Evolutionary conservation across 2,329 filamentous ascomycete species (phyloP).

Genomic region (Anisogramma anomala): DNA sequence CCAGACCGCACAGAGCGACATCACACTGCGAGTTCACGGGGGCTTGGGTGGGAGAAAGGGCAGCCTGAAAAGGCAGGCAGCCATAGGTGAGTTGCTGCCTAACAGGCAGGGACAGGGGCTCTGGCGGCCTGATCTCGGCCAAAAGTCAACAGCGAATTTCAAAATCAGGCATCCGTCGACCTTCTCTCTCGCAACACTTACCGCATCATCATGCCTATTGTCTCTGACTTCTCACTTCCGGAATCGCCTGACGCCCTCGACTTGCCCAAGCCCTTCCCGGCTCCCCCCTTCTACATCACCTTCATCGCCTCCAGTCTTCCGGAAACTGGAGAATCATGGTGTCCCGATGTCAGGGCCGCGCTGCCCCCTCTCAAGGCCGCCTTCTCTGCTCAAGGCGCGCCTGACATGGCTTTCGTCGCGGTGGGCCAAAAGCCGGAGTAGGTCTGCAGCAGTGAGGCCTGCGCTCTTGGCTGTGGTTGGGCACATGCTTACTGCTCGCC

Average conservation of each 20-base stretch:
- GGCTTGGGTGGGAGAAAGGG: too few species aligned
- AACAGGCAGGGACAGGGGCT: too few species aligned
- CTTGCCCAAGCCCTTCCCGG: too few species aligned
- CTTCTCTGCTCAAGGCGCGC: not conserved
- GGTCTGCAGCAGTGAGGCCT: not conserved
- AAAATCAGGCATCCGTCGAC: too few species aligned
- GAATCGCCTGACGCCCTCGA: not conserved
- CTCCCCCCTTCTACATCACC: not conserved
- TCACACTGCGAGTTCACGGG: too few species aligned
- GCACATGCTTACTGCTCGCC: too few species aligned
- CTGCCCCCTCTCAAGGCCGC: not conserved
- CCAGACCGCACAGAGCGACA: too few species aligned
- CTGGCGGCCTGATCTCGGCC: too few species aligned
- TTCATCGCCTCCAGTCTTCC: not conserved
- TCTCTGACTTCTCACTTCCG: not conserved
- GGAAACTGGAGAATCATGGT: not conserved
- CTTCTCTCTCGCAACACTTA: too few species aligned
- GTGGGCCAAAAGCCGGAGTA: not conserved
- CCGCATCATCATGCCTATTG: not conserved
- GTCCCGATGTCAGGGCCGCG: not conserved
- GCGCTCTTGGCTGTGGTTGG: not conserved
- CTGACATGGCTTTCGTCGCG: not conserved
- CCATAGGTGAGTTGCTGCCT: too few species aligned
- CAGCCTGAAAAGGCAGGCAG: too few species aligned
- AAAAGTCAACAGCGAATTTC: too few species aligned